These are phyloP conservation scores for Massariosphaeria phaeospora DNA, from an alignment of 495 filamentous ascomycete species.

Conservation along the genomic window DNA sequence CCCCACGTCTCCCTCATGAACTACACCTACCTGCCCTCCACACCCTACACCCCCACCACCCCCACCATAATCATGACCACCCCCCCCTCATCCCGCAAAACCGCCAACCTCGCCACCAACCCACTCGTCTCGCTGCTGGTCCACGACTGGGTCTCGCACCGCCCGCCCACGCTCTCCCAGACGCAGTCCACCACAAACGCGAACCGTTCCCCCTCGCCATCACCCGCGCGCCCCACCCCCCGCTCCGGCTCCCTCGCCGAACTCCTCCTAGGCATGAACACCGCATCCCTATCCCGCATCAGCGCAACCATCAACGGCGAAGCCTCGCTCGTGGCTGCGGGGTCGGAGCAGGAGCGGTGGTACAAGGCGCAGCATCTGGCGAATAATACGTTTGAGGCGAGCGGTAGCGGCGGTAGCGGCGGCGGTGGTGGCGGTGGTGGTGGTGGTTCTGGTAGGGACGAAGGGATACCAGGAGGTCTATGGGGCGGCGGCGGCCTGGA, in stretches of 20 bases:
- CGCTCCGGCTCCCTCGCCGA: constrained; percentile 68
- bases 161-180: constrained; percentile 67
- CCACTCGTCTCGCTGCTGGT: constrained; percentile 91
- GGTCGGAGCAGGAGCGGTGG: constrained; percentile 74
- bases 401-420: too few species aligned
- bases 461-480: constrained; percentile 38
- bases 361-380: constrained; percentile 77
- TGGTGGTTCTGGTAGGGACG: too few species aligned
- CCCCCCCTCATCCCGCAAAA: constrained; percentile 74
- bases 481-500: constrained; percentile 9
- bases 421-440: too few species aligned
- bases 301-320: constrained; percentile 86
- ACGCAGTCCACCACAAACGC: too few species aligned
- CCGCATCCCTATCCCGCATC: constrained; percentile 80
- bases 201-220: constrained; percentile 14
- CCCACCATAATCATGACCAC: constrained; percentile 34
- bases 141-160: constrained; percentile 96
- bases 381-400: constrained; percentile 75
- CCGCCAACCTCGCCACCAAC: constrained; percentile 76
- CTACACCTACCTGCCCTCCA: constrained; percentile 90
- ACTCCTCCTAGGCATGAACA: constrained; percentile 84
- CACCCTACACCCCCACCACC: constrained; percentile 58
- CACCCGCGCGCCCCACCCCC: constrained; percentile 45
- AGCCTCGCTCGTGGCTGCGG: constrained; percentile 64
- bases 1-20: constrained; percentile 98